phyloP scores from a whole-genome alignment of 2,329 filamentous ascomycete species.

The Hypoxylon rubiginosum region DNA sequence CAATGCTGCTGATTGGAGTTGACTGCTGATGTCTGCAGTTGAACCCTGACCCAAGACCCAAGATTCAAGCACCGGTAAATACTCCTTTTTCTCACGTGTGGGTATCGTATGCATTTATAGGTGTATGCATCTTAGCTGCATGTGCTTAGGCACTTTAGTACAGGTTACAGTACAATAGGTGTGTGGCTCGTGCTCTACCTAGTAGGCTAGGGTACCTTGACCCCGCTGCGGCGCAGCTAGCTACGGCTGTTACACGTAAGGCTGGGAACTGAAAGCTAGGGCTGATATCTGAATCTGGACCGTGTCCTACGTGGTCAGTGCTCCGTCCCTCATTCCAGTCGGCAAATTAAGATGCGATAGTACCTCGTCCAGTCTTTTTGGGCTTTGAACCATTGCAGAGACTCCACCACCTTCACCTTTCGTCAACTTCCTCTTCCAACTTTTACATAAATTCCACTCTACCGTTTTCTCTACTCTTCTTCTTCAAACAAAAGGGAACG shows the following conservation, averaged over 20 bases:
- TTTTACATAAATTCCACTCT: neutral
- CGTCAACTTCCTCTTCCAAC: conserved; percentile 16
- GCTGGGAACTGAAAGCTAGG: conserved; percentile 18
- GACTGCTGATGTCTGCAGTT: neutral
- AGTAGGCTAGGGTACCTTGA: neutral
- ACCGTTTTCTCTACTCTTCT: neutral
- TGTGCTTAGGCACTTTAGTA: neutral
- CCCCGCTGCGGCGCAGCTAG: conserved; percentile 19
- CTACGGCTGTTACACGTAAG: neutral
- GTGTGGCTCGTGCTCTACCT: neutral
- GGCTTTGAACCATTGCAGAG: conserved; percentile 2
- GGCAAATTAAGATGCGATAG: conserved; percentile 38
- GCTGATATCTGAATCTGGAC: conserved; percentile 19
- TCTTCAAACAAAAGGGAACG: neutral
- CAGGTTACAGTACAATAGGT: too few species aligned
- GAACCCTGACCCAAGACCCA: neutral
- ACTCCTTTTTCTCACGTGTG: neutral
- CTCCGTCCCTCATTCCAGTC: conserved; percentile 21
- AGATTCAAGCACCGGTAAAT: too few species aligned
- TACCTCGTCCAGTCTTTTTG: conserved; percentile 11
- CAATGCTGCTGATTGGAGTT: neutral
- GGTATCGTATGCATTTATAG: neutral
- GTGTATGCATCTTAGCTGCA: neutral
- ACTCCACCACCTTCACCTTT: neutral
- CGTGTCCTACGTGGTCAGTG: conserved; percentile 27